Evolutionary conservation across 306 rosid species (phyloP).

Genomic region (Fagus crenata): DNA sequence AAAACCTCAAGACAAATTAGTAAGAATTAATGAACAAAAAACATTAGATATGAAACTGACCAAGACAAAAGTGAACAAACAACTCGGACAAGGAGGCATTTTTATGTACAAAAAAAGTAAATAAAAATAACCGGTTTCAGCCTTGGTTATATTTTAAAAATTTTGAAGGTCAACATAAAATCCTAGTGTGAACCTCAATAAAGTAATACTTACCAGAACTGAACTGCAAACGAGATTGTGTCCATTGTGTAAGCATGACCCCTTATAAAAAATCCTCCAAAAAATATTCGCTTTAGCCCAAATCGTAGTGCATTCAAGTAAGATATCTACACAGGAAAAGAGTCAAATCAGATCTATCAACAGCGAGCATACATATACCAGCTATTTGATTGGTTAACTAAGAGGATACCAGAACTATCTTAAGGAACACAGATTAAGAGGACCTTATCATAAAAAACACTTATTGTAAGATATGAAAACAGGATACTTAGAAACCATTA

Average conservation of each 20-base stretch:
- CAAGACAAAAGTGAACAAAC: conserved; percentile 7
- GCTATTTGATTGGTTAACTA: neutral
- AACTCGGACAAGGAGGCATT: neutral
- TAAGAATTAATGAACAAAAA: neutral
- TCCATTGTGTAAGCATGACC: conserved; percentile 99
- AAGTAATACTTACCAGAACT: conserved; percentile 65
- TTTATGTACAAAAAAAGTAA: neutral
- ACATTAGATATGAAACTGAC: neutral
- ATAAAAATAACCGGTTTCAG: neutral
- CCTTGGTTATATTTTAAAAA: neutral
- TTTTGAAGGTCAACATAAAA: neutral
- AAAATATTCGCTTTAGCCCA: conserved; percentile 87
- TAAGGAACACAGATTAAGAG: neutral
- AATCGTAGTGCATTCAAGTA: conserved; percentile 86
- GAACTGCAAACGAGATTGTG: conserved; percentile 93
- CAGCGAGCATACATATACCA: neutral
- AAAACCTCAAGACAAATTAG: conserved; percentile 19
- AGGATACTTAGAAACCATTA: neutral
- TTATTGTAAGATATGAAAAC: neutral
- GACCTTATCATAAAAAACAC: neutral
- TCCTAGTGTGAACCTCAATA: neutral
- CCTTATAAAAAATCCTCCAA: conserved; percentile 98
- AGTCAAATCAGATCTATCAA: conserved; percentile 20
- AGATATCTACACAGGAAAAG: conserved; percentile 58
- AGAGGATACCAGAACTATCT: neutral